Percentiles rank a stretch among this genome's conserved stretches.
Conservation (phyloP, 805 yeast genomes). For the Lachancea thermotolerans region DNA sequence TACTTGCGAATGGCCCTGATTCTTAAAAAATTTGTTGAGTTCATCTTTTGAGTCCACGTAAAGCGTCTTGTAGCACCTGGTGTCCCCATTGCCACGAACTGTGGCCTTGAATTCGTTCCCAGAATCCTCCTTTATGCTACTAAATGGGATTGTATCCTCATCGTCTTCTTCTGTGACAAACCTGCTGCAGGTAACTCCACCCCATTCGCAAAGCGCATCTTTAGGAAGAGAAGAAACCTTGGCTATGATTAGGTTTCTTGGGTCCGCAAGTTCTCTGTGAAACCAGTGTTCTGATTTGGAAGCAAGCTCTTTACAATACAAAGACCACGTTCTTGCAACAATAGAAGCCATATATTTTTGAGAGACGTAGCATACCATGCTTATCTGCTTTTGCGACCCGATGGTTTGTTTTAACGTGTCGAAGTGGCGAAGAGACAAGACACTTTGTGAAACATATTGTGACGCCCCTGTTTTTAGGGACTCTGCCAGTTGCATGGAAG, state of each 20-base stretch:
- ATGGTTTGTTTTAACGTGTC: conserved; percentile 53
- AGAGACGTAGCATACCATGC: conserved; percentile 52
- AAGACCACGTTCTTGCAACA: conserved; percentile 40
- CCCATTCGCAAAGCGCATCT: conserved; percentile 67
- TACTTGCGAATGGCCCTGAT: neutral
- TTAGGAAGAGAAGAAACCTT: conserved; percentile 55
- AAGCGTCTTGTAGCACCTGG: conserved; percentile 16
- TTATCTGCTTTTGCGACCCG: conserved; percentile 38
- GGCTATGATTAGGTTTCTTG: conserved; percentile 40
- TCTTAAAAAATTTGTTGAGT: conserved; percentile 4
- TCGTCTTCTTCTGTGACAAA: conserved; percentile 33
- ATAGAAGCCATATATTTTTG: conserved; percentile 23
- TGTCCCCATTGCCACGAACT: neutral
- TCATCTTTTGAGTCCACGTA: conserved; percentile 14
- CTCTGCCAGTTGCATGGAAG: conserved; percentile 48
- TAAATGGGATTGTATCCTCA: conserved; percentile 23
- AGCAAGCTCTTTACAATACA: conserved; percentile 31
- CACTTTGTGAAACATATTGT: conserved; percentile 31
- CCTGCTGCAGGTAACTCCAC: conserved; percentile 47
- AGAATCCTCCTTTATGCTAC: neutral
- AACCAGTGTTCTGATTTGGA: neutral
- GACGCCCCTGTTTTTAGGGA: neutral
- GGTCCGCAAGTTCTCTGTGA: conserved; percentile 1
- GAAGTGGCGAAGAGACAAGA: conserved; percentile 69
- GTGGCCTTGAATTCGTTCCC: neutral